Evolutionary conservation across 1,284 basidiomycete species (phyloP).

Genomic region (Meira nashicola): DNA sequence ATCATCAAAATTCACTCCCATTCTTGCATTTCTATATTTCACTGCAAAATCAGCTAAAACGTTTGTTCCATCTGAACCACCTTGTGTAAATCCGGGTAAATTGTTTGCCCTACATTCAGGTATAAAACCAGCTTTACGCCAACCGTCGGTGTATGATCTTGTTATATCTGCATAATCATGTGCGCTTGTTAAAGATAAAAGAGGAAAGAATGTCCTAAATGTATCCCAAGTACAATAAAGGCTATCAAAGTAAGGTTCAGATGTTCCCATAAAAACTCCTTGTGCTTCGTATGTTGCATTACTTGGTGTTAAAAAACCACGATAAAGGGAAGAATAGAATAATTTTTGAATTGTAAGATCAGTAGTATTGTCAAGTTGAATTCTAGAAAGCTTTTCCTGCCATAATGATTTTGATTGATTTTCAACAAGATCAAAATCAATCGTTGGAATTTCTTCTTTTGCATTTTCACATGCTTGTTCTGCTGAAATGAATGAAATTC

Average conservation of each 20-base stretch:
- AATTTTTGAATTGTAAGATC: slow-evolving; percentile 51
- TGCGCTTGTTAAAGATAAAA: slow-evolving; percentile 35
- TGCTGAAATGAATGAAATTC: slow-evolving; percentile 22
- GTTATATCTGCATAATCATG: slow-evolving; percentile 38
- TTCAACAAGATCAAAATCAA: slow-evolving; percentile 16
- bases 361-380: slow-evolving; percentile 3
- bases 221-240: slow-evolving; percentile 64
- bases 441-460: slow-evolving; percentile 17
- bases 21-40: slow-evolving; percentile 27
- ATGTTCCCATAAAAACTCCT: slow-evolving; percentile 59
- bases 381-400: slow-evolving; percentile 7
- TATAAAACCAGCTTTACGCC: slow-evolving; percentile 33
- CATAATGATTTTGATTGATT: slow-evolving; percentile 14
- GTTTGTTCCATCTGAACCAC: slow-evolving; percentile 28
- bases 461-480: slow-evolving; percentile 23
- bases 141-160: slow-evolving; percentile 42
- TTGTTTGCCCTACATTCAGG: slow-evolving; percentile 46
- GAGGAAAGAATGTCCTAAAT: slow-evolving; percentile 45
- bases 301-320: slow-evolving; percentile 65
- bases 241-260: slow-evolving; percentile 65
- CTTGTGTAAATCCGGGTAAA: slow-evolving; percentile 24
- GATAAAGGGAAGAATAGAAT: slow-evolving; percentile 62
- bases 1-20: slow-evolving; percentile 34
- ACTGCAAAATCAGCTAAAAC: slow-evolving; percentile 40
- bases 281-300: slow-evolving; percentile 70